Percentiles rank a stretch among this genome's conserved stretches.
These are phyloP conservation scores for Quercus rubra DNA, from an alignment of 306 rosid species.

Conservation along the genomic window DNA sequence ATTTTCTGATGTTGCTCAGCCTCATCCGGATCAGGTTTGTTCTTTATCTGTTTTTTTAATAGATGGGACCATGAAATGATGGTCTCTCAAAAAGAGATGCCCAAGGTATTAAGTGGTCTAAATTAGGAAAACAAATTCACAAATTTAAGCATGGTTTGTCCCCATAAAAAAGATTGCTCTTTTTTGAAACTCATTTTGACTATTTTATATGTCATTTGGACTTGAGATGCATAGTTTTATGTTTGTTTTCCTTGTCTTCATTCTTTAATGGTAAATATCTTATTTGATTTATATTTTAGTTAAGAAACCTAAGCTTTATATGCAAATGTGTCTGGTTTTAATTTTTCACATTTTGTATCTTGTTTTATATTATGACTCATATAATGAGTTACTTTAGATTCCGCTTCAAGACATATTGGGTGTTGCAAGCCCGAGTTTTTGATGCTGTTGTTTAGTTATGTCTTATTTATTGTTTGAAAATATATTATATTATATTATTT, in stretches of 20 bases:
- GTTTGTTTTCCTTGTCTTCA: no score
- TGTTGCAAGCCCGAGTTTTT: slow-evolving; percentile 70
- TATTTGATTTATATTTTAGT: background rate
- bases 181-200: no score
- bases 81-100: no score
- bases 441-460: slow-evolving; percentile 26
- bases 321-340: background rate
- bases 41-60: no score
- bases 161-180: no score
- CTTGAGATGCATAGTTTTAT: no score
- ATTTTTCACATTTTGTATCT: background rate
- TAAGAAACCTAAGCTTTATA: background rate
- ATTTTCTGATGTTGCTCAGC: slow-evolving; percentile 95
- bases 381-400: slow-evolving; percentile 62
- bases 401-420: slow-evolving; percentile 59
- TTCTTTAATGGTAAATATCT: background rate
- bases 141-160: no score
- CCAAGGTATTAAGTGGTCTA: no score
- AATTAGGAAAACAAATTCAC: no score
- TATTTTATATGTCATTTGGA: no score
- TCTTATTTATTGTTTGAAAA: background rate
- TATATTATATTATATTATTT: background rate
- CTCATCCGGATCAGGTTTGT: no score
- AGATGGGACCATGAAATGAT: no score
- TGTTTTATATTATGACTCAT: background rate